A percentile compares a stretch with the other conserved stretches of the same genome.
Evolutionary conservation across 805 yeast species (phyloP).

Genomic region (Novakomyces olei): DNA sequence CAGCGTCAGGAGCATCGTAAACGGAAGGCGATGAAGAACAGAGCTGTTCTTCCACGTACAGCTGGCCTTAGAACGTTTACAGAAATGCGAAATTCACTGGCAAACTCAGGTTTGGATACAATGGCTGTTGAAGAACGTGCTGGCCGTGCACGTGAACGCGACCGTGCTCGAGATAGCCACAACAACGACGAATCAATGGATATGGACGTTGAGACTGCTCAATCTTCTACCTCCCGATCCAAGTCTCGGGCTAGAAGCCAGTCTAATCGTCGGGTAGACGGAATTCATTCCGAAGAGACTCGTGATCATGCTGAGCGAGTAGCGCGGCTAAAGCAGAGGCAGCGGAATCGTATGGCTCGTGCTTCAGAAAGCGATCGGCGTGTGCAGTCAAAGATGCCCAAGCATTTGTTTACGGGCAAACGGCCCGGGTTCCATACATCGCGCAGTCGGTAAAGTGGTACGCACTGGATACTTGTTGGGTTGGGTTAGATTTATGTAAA

Average conservation of each 20-base stretch:
- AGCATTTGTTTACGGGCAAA: conserved; percentile 90
- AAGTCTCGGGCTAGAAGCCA: conserved; percentile 18
- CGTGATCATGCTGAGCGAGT: conserved; percentile 72
- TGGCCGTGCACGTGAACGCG: conserved; percentile 14
- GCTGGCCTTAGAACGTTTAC: conserved; percentile 39
- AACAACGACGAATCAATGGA: conserved; percentile 15
- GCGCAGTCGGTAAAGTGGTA: too few relatives aligned
- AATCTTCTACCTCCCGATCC: conserved; percentile 18
- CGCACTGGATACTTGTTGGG: too few relatives aligned
- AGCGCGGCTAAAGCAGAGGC: conserved; percentile 77
- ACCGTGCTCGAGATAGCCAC: conserved; percentile 15
- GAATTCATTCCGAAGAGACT: conserved; percentile 55
- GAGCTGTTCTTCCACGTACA: conserved; percentile 74
- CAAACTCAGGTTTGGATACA: conserved; percentile 73
- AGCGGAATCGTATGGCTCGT: conserved; percentile 76
- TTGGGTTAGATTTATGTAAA: too few relatives aligned
- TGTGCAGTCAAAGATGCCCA: conserved; percentile 61
- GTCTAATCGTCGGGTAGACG: conserved; percentile 38
- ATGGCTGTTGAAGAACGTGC: conserved; percentile 35
- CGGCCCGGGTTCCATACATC: too few relatives aligned
- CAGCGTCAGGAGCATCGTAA: conserved; percentile 77
- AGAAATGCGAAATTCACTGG: conserved; percentile 77
- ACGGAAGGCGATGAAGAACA: conserved; percentile 66
- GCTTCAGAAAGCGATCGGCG: conserved; percentile 95
- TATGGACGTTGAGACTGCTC: conserved; percentile 44